These are phyloP conservation scores for Dryadomyces quercivorus DNA, from an alignment of 2,329 filamentous ascomycete species.

Conservation along the genomic window DNA sequence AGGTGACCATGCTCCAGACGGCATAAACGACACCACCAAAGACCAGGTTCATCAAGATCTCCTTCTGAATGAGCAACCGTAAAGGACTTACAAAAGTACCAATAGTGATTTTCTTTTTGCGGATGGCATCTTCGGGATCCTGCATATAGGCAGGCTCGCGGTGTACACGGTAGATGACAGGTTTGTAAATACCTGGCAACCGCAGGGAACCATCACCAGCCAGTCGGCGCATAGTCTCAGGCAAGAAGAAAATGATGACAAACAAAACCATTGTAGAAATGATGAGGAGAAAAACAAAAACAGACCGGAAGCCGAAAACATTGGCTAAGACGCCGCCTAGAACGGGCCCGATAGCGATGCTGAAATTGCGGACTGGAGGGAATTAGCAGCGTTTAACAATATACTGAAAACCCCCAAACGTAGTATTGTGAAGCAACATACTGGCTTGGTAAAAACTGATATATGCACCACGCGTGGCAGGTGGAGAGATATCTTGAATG, in stretches of 20 bases:
- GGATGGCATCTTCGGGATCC: background rate
- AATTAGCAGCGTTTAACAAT: background rate
- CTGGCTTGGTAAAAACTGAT: constrained; percentile 4
- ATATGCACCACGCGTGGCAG: background rate
- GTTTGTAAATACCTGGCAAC: background rate
- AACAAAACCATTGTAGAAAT: background rate
- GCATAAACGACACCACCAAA: constrained; percentile 2
- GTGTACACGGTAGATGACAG: background rate
- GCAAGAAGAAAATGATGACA: background rate
- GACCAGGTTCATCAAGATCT: background rate
- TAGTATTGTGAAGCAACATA: background rate
- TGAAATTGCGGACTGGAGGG: constrained; percentile 1
- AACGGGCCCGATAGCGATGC: constrained; percentile 2
- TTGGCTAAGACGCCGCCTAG: background rate
- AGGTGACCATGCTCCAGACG: constrained; percentile 4
- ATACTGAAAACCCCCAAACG: background rate
- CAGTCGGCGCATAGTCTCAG: constrained; percentile 1
- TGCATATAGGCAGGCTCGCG: background rate
- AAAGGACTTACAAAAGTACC: background rate
- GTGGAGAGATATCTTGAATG: constrained; percentile 2
- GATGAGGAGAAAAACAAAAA: constrained; percentile 3
- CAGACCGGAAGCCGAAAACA: background rate
- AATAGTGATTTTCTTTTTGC: background rate
- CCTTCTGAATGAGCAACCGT: background rate
- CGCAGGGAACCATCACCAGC: background rate